Evolutionary conservation across 768 basidiomycete genomes (phyloP).

Genomic region (Mycena crocata): DNA sequence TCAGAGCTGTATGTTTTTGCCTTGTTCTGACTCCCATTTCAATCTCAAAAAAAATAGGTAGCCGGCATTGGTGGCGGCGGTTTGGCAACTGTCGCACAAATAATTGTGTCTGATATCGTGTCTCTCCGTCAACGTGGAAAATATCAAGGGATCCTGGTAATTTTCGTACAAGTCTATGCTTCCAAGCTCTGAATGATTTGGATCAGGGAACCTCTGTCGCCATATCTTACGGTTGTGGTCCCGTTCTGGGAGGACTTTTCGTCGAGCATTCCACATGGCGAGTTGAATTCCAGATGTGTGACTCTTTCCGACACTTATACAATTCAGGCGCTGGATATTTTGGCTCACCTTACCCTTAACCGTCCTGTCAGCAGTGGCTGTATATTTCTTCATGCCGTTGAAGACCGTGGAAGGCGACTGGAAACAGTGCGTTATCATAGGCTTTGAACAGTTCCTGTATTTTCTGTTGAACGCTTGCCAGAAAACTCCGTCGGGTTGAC

Average conservation of each 20-base stretch:
- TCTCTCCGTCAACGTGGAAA: conserved; percentile 66
- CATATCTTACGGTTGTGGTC: conserved; percentile 62
- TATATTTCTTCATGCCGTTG: conserved; percentile 64
- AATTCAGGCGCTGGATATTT: conserved; percentile 60
- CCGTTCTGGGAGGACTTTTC: conserved; percentile 63
- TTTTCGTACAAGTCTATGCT: neutral
- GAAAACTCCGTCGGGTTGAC: conserved; percentile 64
- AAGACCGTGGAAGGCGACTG: conserved; percentile 62
- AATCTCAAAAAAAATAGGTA: conserved; percentile 38
- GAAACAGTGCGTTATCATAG: conserved; percentile 45
- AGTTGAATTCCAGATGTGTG: neutral
- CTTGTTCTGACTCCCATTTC: neutral
- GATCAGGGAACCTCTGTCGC: conserved; percentile 58
- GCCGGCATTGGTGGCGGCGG: conserved; percentile 67
- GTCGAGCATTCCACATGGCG: conserved; percentile 51
- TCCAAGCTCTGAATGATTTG: neutral
- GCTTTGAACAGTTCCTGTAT: too few relatives aligned
- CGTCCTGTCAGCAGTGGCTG: conserved; percentile 53
- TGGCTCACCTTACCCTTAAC: conserved; percentile 65
- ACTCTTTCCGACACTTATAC: neutral
- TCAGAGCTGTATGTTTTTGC: conserved; percentile 48
- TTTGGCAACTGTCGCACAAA: conserved; percentile 63
- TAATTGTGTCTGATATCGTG: conserved; percentile 68
- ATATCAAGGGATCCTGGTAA: conserved; percentile 65
- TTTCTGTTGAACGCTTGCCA: conserved; percentile 21